Percentiles rank a stretch among this genome's conserved stretches.
These are phyloP conservation scores for Trichoderma sp. DNA, from an alignment of 2,329 filamentous ascomycete genomes.

Conservation along the genomic window DNA sequence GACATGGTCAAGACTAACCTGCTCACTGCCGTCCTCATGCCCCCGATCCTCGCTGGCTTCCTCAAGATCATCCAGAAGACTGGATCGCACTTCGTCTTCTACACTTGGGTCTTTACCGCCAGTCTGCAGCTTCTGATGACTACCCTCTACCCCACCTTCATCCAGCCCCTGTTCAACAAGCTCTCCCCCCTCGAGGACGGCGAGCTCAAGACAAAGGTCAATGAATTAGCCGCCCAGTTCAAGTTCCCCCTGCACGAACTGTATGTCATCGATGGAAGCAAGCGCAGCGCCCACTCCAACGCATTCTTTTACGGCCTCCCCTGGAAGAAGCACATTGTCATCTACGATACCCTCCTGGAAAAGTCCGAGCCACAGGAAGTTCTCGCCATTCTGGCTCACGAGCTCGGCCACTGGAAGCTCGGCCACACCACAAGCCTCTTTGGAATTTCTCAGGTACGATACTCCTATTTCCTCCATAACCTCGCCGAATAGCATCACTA, in stretches of 20 bases:
- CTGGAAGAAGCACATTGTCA: conserved; percentile 99
- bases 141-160: conserved; percentile 91
- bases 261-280: conserved; percentile 90
- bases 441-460: conserved; percentile 70
- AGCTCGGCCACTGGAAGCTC: conserved; percentile 95
- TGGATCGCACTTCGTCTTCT: conserved; percentile 94
- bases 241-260: conserved; percentile 91
- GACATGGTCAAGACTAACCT: conserved; percentile 91
- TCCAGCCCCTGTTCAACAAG: conserved; percentile 97
- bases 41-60: conserved; percentile 88
- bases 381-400: conserved; percentile 89
- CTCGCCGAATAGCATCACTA: neutral
- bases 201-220: conserved; percentile 81
- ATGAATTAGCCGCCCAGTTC: conserved; percentile 75
- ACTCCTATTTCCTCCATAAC: neutral
- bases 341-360: conserved; percentile 96
- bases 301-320: conserved; percentile 96
- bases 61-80: conserved; percentile 92
- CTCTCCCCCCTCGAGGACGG: conserved; percentile 87
- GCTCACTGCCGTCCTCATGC: conserved; percentile 73
- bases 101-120: conserved; percentile 90
- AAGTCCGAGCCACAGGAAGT: conserved; percentile 92
- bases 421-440: conserved; percentile 93
- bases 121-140: conserved; percentile 90
- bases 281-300: conserved; percentile 82